Evolutionary conservation across 345 rosid species (phyloP), one percentile per base, ranked within the genome.

Genomic region (Atalantia buxifolia): DNA sequence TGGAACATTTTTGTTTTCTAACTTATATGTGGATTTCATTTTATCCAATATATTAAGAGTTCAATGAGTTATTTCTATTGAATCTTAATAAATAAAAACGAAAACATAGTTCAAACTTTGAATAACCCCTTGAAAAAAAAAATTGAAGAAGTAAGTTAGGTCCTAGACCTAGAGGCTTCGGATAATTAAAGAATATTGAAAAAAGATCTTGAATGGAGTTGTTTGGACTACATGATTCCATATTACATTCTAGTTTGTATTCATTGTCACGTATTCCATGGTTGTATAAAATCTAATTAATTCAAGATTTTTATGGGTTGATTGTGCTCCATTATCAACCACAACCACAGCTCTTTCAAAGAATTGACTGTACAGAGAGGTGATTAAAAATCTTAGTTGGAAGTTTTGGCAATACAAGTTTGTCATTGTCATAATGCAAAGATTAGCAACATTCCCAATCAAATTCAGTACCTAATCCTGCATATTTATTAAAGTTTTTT

Each of bases 361-460:
- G 55, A 13, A 48, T 48, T 2, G 9, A 7, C 22, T 9, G 7
- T 1, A 31, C 6, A 66, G 7, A 66, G 42, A 66, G 69, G 33
- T 19, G 69, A 33, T 65, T 16, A 65, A 33, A 31, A 30, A 19
- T 66, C 70, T 66, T 35, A 35, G 13, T 45, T 13, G 50, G 16
- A 19, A 3, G 48, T 66, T 66, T 22, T 21, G 25, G 24, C 9
- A 9, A 9, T 70, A 16, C 9, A 55, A 56, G 57, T 53, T 22
- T n/a, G 66, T 57, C 66, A 24, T n/a, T 72, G 66, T 72, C 76
- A 72, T n/a, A 33, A n/a, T 57, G 65, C 31, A 24, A n/a, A 33
- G 24, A 35, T 7, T 22, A 57, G 21, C 42, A 72, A 56, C 64
- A 71, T 31, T 31, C 40, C 61, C 16, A 66, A 28, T 28, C 60